Conservation (phyloP, 352 stramenopile genomes). For the Phytophthora podocarpi region DNA sequence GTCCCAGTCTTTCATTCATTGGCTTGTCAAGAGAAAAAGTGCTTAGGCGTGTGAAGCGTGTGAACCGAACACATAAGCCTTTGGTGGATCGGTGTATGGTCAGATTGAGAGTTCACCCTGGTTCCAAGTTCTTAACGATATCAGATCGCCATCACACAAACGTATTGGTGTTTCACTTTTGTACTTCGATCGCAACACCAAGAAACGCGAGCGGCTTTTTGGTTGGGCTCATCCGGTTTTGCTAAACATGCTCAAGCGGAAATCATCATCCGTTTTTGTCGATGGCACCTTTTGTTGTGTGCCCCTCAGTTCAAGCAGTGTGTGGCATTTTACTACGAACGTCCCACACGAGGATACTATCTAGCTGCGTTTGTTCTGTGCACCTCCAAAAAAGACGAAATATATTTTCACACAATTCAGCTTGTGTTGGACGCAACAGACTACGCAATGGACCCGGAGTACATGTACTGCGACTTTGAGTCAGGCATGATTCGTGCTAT, state of each 20-base stretch:
- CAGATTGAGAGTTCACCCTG: too few relatives aligned
- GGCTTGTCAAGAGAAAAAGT: too few relatives aligned
- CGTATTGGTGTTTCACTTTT: too few relatives aligned
- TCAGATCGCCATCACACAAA: too few relatives aligned
- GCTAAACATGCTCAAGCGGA: slow-evolving; percentile 2
- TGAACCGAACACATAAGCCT: too few relatives aligned
- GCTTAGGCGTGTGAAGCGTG: too few relatives aligned
- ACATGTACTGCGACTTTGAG: slow-evolving; percentile 28
- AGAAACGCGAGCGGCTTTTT: neutral
- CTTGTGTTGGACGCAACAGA: slow-evolving; percentile 7
- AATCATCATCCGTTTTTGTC: slow-evolving; percentile 19
- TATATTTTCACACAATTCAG: slow-evolving; percentile 25
- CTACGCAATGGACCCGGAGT: slow-evolving; percentile 2
- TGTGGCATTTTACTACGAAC: slow-evolving; percentile 23
- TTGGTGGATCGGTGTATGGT: too few relatives aligned
- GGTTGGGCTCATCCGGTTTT: neutral
- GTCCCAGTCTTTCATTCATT: too few relatives aligned
- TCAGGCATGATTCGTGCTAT: slow-evolving; percentile 11
- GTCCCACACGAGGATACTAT: slow-evolving; percentile 4
- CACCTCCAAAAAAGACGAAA: slow-evolving; percentile 3
- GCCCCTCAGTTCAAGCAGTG: slow-evolving; percentile 20
- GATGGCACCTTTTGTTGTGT: slow-evolving; percentile 33
- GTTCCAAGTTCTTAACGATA: too few relatives aligned
- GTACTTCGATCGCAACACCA: too few relatives aligned
- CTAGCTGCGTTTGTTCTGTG: slow-evolving; percentile 5